Evolutionary conservation across 306 rosid genomes (phyloP), one percentile per base, ranked within the genome.

Genomic region (Malus orientalis): DNA sequence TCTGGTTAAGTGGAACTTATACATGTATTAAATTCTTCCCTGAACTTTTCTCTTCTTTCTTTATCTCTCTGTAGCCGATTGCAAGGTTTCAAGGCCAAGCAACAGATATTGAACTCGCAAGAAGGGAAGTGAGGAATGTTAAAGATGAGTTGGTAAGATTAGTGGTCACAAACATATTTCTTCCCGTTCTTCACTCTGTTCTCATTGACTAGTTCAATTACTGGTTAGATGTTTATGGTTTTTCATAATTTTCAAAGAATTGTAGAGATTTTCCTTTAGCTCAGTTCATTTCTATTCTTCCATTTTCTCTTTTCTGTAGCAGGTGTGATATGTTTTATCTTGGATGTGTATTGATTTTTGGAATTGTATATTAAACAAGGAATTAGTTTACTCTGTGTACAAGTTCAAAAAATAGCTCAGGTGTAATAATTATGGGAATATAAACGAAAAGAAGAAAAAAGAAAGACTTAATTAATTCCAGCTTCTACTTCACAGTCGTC

Each of bases 81-180:
- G 96, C 90, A 74, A 87, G 97, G 87, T 89, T 89, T 84, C 93
- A 96, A 81, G 98, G 99, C 79, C 99, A 92, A 86, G 99, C 98
- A 71, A 82, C 89, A 8, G 99, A 92, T 81, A 86, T 96, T 72
- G 88, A 89, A 44, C 82, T 88, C 53, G 96, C 97, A 63, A 92
- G 98, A 85, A 89, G 61, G 86, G 98, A 91, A 88, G 83, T 91
- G 71, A 88, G 81, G 61, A 86, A 84, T 73, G 87, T 92, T 86
- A 96, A 96, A 85, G 76, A 78, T 9, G 97, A 86, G 72, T 75
- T 96, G 97, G 98, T 96, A 83, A 85, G 92, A 76, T 79, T 69
- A 63, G 58, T 76, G 74, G 64, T 69, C 27, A 40, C 74, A 58
- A 33, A 20, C 59, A 49, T n/a, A 59, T 60, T 44, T 60, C 5